Evolutionary conservation across 257 asterid species (phyloP).

Genomic region (Cruciata laevipes): DNA sequence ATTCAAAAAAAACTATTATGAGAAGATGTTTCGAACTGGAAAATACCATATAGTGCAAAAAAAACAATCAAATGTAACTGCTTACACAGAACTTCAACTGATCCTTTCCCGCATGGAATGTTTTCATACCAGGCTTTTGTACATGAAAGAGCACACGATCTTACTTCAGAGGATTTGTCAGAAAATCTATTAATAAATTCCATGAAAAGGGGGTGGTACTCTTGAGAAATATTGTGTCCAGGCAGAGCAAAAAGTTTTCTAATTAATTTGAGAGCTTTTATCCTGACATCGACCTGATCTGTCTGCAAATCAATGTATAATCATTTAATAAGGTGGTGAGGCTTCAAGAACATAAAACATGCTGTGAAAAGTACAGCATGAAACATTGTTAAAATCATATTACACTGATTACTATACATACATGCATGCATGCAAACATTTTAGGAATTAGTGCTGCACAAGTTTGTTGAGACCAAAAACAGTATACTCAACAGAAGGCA

Average conservation of each 20-base stretch:
- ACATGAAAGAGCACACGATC: slow-evolving; percentile 70
- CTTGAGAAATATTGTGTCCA: slow-evolving; percentile 48
- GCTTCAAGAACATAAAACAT: slow-evolving; percentile 11
- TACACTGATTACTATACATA: background rate
- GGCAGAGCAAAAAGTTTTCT: slow-evolving; percentile 52
- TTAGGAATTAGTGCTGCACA: background rate
- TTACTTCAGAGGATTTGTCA: slow-evolving; percentile 79
- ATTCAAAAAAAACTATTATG: slow-evolving; percentile 16
- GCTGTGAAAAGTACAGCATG: background rate
- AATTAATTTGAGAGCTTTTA: slow-evolving; percentile 66
- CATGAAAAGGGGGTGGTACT: slow-evolving; percentile 46
- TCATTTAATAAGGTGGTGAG: slow-evolving; percentile 10
- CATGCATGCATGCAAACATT: too few species aligned
- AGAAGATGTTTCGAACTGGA: slow-evolving; percentile 5
- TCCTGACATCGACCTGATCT: slow-evolving; percentile 89
- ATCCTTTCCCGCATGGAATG: slow-evolving; percentile 47
- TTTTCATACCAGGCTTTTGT: slow-evolving; percentile 52
- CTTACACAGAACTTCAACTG: slow-evolving; percentile 66
- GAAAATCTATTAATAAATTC: slow-evolving; percentile 75
- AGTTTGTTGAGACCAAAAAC: background rate
- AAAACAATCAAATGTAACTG: slow-evolving; percentile 16
- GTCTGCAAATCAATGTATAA: slow-evolving; percentile 50
- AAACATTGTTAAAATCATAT: background rate
- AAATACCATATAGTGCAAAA: background rate
- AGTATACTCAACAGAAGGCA: slow-evolving; percentile 16